Evolutionary conservation across 805 yeast genomes (phyloP), one percentile per base, ranked within the genome.

Genomic region (Yarrowia sp.): DNA sequence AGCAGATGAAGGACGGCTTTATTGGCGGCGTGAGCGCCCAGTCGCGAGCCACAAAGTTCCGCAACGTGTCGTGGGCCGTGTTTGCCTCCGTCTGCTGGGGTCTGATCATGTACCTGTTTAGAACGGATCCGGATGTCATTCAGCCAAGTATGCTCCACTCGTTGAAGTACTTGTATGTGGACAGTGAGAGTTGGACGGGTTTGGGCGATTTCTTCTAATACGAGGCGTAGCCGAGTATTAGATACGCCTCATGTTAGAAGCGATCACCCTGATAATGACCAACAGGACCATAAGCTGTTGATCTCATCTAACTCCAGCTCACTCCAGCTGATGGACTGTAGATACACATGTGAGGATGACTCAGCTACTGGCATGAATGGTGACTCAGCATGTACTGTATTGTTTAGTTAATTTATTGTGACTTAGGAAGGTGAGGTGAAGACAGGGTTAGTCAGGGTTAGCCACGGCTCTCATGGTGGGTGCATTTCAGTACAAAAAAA

Each of bases 11-110:
- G 73, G 15, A 69, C 71, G 13, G 36, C 43, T 42, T 50, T 19
- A 43, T 30, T 20, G 43, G 53, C 17, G 36, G 66, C 19, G 40
- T 34, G 3, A 20, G 49, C 9, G 64, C 67, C 4, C 36, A 43
- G 64, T n/a, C 46, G 3, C 42, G 56, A 3, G 52, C 64, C 34
- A 65, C 68, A 19, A 20, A 56, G 12, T 68, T 68, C 50, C 72
- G 82, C 6, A 78, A 79, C 19, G 52, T 68, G 3, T 75, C 83
- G 0, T 90, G 92, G 92, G 79, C 84, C 52, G 74, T 83, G 53
- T 84, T 86, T 71, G 87, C 92, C 1, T 85, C 88, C 15, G 69
- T 86, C 9, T 81, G 86, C 9, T 90, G 96, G 96, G 94, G 88
- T 0, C 74, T 84, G 33, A 90, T 89, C 44, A 89, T 90, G 93